These are phyloP conservation scores for Erodium trifolium DNA, from an alignment of 441 rosid genomes.

Conservation along the genomic window DNA sequence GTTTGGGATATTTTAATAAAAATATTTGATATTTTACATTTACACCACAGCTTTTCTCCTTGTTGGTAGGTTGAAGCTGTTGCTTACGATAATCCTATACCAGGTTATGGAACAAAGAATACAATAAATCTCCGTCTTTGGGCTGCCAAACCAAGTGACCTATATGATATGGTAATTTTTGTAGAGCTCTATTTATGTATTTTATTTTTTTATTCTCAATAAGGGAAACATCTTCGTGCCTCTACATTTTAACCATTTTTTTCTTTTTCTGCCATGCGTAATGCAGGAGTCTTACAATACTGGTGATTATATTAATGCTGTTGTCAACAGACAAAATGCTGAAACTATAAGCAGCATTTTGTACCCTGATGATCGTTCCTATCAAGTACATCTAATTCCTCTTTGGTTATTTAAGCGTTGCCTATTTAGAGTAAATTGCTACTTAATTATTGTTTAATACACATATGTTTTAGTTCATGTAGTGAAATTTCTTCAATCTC, in stretches of 20 bases:
- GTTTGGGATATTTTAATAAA: neutral
- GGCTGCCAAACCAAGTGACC: slow-evolving; percentile 56
- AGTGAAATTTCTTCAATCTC: neutral
- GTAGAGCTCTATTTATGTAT: neutral
- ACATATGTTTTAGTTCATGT: neutral
- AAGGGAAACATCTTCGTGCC: neutral
- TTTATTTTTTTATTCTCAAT: neutral
- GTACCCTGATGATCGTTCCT: slow-evolving; percentile 49
- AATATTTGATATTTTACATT: neutral
- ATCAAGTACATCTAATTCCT: slow-evolving; percentile 33
- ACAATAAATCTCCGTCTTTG: slow-evolving; percentile 54
- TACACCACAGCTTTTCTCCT: slow-evolving; percentile 11
- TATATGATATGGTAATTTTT: slow-evolving; percentile 35
- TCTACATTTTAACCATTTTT: neutral
- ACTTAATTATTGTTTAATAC: neutral
- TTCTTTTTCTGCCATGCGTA: neutral
- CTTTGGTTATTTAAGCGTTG: slow-evolving; percentile 17
- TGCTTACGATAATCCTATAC: slow-evolving; percentile 52
- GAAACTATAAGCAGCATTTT: slow-evolving; percentile 45
- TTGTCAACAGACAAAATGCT: slow-evolving; percentile 41
- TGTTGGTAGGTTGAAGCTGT: slow-evolving; percentile 48
- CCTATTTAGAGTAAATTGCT: neutral
- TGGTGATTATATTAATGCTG: slow-evolving; percentile 48
- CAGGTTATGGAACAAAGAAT: slow-evolving; percentile 49
- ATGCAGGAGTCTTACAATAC: slow-evolving; percentile 38